These are phyloP conservation scores for Globisporangium uncinulatum DNA, from an alignment of 352 stramenopile genomes.

Conservation along the genomic window DNA sequence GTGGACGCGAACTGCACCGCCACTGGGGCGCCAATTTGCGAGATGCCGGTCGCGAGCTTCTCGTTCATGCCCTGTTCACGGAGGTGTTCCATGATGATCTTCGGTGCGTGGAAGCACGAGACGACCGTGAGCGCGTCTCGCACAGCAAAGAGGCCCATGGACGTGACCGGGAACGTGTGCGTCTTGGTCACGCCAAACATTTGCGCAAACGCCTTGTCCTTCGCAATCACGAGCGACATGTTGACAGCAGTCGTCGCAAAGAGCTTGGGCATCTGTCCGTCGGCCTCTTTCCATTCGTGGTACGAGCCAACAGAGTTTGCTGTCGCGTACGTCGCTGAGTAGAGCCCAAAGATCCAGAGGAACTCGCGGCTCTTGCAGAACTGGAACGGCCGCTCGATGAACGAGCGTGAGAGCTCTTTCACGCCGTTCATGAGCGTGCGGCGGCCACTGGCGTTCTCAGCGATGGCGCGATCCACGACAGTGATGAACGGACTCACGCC, in stretches of 20 bases:
- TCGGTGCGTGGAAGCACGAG: constrained; percentile 85
- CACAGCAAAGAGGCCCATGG: constrained; percentile 79
- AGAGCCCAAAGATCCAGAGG: constrained; percentile 84
- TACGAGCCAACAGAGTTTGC: constrained; percentile 85
- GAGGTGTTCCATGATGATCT: constrained; percentile 60
- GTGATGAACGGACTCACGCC: constrained; percentile 82
- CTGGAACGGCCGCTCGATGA: constrained; percentile 58
- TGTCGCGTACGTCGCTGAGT: constrained; percentile 82
- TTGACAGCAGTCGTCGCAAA: constrained; percentile 83
- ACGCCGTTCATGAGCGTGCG: constrained; percentile 58
- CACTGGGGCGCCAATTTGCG: constrained; percentile 79
- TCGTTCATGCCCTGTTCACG: constrained; percentile 42
- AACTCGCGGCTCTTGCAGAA: constrained; percentile 86
- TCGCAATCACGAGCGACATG: constrained; percentile 87
- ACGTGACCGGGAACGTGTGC: constrained; percentile 64
- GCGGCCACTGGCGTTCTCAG: constrained; percentile 79
- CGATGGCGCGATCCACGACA: constrained; percentile 84
- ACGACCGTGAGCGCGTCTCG: constrained; percentile 81
- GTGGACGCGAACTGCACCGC: constrained; percentile 88
- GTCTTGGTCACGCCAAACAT: constrained; percentile 87
- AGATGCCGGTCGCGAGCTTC: constrained; percentile 37
- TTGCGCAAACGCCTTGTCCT: constrained; percentile 83
- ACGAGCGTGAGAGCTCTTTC: constrained; percentile 53
- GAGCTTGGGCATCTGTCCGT: constrained; percentile 86
- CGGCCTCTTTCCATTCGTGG: constrained; percentile 59